These are phyloP conservation scores for Leccinum olivaceopallidum DNA, from an alignment of 768 basidiomycete species.

Conservation along the genomic window DNA sequence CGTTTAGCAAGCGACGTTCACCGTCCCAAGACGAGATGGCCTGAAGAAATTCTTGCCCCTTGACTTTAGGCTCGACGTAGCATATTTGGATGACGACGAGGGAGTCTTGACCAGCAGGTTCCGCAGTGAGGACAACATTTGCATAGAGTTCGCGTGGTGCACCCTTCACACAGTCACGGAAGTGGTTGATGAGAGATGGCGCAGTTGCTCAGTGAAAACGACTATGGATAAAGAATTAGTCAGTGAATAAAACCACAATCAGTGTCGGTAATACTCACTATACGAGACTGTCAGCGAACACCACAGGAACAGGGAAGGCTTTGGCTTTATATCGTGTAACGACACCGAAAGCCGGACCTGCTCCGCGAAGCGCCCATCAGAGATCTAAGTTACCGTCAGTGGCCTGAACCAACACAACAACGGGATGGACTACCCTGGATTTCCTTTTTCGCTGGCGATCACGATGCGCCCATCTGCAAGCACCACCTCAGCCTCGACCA, in stretches of 20 bases:
- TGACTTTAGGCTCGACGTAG: conserved; percentile 74
- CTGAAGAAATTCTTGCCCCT: conserved; percentile 75
- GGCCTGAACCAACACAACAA: background rate
- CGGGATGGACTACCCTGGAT: conserved; percentile 52
- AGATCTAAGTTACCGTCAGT: conserved; percentile 52
- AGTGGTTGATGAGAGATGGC: conserved; percentile 85
- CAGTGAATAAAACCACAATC: conserved; percentile 3
- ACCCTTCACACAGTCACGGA: conserved; percentile 90
- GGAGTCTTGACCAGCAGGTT: conserved; percentile 80
- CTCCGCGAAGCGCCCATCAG: conserved; percentile 87
- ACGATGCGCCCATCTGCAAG: conserved; percentile 88
- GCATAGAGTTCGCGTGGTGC: conserved; percentile 90
- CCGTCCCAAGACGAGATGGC: conserved; percentile 91
- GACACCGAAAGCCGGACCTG: conserved; percentile 80
- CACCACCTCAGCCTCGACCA: conserved; percentile 92
- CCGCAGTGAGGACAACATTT: conserved; percentile 88
- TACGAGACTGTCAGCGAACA: conserved; percentile 90
- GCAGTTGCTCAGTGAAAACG: conserved; percentile 88
- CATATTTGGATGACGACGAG: conserved; percentile 92
- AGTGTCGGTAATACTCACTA: conserved; percentile 59
- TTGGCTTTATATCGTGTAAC: conserved; percentile 88
- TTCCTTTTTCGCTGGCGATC: conserved; percentile 67
- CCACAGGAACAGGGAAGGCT: conserved; percentile 86
- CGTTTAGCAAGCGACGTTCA: conserved; percentile 81
- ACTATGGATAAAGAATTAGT: conserved; percentile 39